Evolutionary conservation across 306 rosid species (phyloP).

Genomic region (Begonia fuchsioides): DNA sequence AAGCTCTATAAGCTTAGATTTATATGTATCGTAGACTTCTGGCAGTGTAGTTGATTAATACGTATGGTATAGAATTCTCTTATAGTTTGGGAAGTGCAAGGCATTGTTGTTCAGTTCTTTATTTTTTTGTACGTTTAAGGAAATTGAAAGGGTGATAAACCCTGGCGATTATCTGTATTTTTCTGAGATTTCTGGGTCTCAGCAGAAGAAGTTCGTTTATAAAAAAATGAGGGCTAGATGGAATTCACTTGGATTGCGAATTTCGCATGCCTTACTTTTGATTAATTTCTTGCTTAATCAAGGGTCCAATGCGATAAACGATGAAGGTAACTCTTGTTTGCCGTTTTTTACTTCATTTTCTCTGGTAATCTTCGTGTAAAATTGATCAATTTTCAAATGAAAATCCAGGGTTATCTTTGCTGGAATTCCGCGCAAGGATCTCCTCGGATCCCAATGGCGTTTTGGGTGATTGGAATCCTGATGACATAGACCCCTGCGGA

Average conservation of each 20-base stretch:
- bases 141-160: slow-evolving; percentile 25
- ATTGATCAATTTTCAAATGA: slow-evolving; percentile 10
- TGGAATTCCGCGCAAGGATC: slow-evolving; percentile 40
- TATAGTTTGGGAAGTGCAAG: too few relatives aligned
- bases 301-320: slow-evolving; percentile 42
- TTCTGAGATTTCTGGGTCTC: slow-evolving; percentile 22
- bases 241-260: slow-evolving; percentile 35
- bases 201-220: slow-evolving; percentile 28
- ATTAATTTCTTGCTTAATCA: slow-evolving; percentile 24
- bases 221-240: slow-evolving; percentile 66
- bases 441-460: slow-evolving; percentile 44
- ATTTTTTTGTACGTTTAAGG: background rate
- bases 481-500: slow-evolving; percentile 48
- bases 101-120: too few relatives aligned
- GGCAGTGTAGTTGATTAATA: slow-evolving; percentile 14
- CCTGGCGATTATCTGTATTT: slow-evolving; percentile 39
- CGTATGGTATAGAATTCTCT: too few relatives aligned
- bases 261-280: slow-evolving; percentile 33
- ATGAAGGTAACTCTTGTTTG: slow-evolving; percentile 44
- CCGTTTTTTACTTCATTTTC: background rate
- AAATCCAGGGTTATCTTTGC: slow-evolving; percentile 45
- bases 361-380: background rate
- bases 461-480: slow-evolving; percentile 56
- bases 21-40: slow-evolving; percentile 22
- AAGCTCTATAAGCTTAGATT: slow-evolving; percentile 15